These are phyloP conservation scores for Thecamonas trahens DNA, from an alignment of 78 protist species.

Conservation along the genomic window DNA sequence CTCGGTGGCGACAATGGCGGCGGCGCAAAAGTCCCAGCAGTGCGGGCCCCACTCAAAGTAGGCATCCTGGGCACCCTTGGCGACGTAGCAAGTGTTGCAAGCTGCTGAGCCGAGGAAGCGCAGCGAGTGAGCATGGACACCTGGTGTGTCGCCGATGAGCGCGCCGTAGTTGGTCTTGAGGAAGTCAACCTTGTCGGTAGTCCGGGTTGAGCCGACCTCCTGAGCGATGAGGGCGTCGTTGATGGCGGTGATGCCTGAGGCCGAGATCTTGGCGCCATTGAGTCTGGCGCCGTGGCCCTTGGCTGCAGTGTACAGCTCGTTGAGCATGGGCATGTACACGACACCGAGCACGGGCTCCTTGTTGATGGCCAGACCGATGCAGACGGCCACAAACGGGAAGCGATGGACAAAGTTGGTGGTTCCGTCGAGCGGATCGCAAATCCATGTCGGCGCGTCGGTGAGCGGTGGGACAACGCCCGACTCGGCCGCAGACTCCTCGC, in stretches of 20 bases:
- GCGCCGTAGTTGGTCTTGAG: background rate
- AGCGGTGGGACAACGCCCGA: slow-evolving; percentile 30
- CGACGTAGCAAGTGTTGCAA: slow-evolving; percentile 2
- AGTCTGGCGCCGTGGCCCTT: slow-evolving; percentile 44
- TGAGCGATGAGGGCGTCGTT: background rate
- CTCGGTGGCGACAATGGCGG: slow-evolving; percentile 53
- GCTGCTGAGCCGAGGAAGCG: slow-evolving; percentile 5
- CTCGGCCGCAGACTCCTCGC: slow-evolving; percentile 48
- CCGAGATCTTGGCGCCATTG: slow-evolving; percentile 25
- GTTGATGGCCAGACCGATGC: slow-evolving; percentile 39
- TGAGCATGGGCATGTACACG: slow-evolving; percentile 38
- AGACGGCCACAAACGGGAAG: slow-evolving; percentile 21
- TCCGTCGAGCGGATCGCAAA: slow-evolving; percentile 85
- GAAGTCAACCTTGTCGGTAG: background rate
- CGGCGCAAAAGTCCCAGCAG: slow-evolving; percentile 82
- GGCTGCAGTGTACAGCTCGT: slow-evolving; percentile 53
- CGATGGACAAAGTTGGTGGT: slow-evolving; percentile 76
- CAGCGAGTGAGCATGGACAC: background rate
- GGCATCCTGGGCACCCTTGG: background rate
- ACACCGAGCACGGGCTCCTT: slow-evolving; percentile 36
- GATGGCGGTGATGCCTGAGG: background rate
- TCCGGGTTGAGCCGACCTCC: background rate
- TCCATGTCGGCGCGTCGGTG: slow-evolving; percentile 70
- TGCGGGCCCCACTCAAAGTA: slow-evolving; percentile 53
- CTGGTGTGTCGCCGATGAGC: background rate